Evolutionary conservation across 352 stramenopile genomes (phyloP).

Genomic region (Thraustochytrium sp.): DNA sequence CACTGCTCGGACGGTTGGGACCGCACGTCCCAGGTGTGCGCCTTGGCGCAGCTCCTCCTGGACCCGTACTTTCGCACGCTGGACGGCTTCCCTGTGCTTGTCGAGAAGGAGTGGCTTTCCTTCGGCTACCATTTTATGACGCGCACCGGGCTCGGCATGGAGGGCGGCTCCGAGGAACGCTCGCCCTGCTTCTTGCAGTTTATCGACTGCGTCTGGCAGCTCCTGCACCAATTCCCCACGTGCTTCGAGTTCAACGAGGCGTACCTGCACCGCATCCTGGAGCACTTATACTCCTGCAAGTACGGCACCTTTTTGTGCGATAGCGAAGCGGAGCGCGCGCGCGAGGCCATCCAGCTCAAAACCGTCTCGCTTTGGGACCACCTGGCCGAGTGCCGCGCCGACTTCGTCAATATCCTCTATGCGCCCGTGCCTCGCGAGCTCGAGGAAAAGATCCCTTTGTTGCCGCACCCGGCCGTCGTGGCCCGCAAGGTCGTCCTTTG

Average conservation of each 20-base stretch:
- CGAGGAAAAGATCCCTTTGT: not conserved
- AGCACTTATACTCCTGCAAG: conserved; percentile 93
- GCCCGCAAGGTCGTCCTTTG: conserved; percentile 36
- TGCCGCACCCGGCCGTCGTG: conserved; percentile 18
- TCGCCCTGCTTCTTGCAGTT: conserved; percentile 98
- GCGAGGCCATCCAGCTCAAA: not conserved
- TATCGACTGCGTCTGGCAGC: conserved; percentile 96
- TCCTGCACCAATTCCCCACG: conserved; percentile 87
- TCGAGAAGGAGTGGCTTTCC: conserved; percentile 98
- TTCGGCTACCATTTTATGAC: conserved; percentile 97
- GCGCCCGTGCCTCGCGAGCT: not conserved
- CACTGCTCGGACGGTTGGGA: conserved; percentile 99
- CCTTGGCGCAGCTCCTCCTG: conserved; percentile 89
- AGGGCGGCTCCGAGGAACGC: conserved; percentile 80
- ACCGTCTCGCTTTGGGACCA: conserved; percentile 40
- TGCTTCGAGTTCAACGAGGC: conserved; percentile 94
- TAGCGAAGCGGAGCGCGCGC: conserved; percentile 76
- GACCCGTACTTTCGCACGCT: conserved; percentile 95
- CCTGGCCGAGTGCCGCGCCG: not conserved
- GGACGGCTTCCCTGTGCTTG: conserved; percentile 86
- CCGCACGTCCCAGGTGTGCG: conserved; percentile 92
- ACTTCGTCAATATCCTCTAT: conserved; percentile 36
- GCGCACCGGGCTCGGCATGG: conserved; percentile 84
- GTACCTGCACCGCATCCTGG: conserved; percentile 81
- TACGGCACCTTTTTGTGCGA: conserved; percentile 98